Evolutionary conservation across 257 asterid species (phyloP), one percentile per base, ranked within the genome.

Genomic region (Solanum appendiculatum): DNA sequence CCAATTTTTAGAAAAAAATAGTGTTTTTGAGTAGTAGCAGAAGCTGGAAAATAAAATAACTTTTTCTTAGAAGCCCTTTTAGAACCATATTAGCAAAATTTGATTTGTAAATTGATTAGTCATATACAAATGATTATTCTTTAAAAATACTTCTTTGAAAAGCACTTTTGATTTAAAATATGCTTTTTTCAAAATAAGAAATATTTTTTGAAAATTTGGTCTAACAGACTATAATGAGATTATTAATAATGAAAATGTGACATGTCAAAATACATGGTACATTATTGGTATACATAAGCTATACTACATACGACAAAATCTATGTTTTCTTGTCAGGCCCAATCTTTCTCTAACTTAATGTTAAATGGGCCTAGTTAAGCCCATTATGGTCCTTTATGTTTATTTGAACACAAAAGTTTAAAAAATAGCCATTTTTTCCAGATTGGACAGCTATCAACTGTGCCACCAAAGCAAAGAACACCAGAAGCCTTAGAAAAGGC

Each of bases 401-500:
- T 46, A 46, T 29, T 31, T 44, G 2, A 7, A 3, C 2, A 25
- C 64, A 80, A 80, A 1, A 9, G 10, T 44, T 69, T 31, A 0
- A 31, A 78, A 80, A 80, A 44, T 54, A 44, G 1, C 18, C 12
- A n/a, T n/a, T 40, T 2, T 0, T 46, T 39, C 1, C 93, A 96
- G 99, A 95, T 95, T 33, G 98, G 99, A 2, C 98, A 96, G 86
- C 92, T 96, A 10, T 92, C 97, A 83, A 93, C 95, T 1, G 87
- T 96, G 46, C 98, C 99, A 56, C 99, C 99, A 23, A 96, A 95
- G 88, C 92, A 94, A 86, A 95, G 99, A 86, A 96, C 94, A 10
- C 91, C 93, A 74, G 91, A 93, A 87, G 98, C 98, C 84, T 72
- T 96, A 44, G 87, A 92, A 25, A 86, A 70, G 80, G 99, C 98